phyloP scores from a whole-genome alignment of 2,329 filamentous ascomycete genomes.

The Aspergillus nomiae region DNA sequence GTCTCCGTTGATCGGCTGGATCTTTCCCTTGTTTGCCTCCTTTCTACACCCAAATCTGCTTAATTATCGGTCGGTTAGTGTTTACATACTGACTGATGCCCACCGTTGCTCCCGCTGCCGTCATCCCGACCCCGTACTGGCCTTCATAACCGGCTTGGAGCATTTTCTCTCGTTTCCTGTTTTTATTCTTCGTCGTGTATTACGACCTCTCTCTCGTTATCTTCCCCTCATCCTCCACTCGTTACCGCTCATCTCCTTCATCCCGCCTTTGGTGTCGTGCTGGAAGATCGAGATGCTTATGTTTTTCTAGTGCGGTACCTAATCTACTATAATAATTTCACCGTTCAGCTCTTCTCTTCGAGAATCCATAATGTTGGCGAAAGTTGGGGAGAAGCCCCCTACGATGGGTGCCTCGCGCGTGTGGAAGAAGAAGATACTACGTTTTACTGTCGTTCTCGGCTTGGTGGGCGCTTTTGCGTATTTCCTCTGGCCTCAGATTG shows the following conservation, averaged over 20 bases:
- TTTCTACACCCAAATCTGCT: conserved; percentile 12
- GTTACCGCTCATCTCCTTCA: conserved; percentile 1
- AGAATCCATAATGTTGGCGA: conserved; percentile 26
- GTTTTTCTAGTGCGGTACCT: conserved; percentile 16
- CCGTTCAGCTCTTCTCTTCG: background rate
- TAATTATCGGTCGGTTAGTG: background rate
- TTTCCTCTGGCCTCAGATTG: conserved; percentile 30
- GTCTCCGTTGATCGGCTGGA: conserved; percentile 11
- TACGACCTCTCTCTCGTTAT: background rate
- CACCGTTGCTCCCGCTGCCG: conserved; percentile 5
- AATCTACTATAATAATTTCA: conserved; percentile 5
- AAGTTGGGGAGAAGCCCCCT: conserved; percentile 25
- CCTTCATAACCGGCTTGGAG: conserved; percentile 6
- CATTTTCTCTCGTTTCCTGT: conserved; percentile 4
- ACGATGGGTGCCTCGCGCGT: conserved; percentile 31
- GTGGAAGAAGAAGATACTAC: conserved; percentile 35
- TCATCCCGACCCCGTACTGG: conserved; percentile 9
- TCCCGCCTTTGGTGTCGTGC: conserved; percentile 6
- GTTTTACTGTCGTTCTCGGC: conserved; percentile 29
- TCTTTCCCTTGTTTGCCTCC: conserved; percentile 3
- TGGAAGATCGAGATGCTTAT: conserved; percentile 21
- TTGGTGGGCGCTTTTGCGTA: conserved; percentile 27
- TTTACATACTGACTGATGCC: background rate
- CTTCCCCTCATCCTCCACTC: conserved; percentile 3
- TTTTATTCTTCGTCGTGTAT: conserved; percentile 5